A percentile compares a stretch with the other conserved stretches of the same genome.
Conservation (phyloP, 1,284 basidiomycete species). For the Marasmius sp. region DNA sequence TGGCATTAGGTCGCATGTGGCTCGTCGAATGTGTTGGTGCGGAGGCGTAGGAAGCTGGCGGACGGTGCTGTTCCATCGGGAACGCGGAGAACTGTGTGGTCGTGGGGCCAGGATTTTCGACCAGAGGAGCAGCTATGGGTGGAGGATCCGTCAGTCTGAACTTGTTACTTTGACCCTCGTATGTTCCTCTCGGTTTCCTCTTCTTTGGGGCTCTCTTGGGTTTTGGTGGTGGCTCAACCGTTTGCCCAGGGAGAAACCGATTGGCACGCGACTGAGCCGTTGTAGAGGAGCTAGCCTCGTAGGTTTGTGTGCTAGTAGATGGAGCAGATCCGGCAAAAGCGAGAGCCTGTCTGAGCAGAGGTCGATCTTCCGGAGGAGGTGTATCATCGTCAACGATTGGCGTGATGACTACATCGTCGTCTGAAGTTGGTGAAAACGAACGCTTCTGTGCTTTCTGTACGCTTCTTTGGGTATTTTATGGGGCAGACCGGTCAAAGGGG, state of each 20-base stretch:
- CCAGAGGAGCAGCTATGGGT: neutral
- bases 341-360: conserved; percentile 55
- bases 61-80: neutral
- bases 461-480: neutral
- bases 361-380: conserved; percentile 45
- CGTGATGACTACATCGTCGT: conserved; percentile 43
- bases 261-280: conserved; percentile 21
- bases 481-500: neutral
- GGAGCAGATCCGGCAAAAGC: conserved; percentile 37
- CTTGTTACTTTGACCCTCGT: conserved; percentile 14
- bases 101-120: neutral
- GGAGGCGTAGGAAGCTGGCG: neutral
- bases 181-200: conserved; percentile 15
- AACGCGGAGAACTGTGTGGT: neutral
- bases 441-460: conserved; percentile 36
- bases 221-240: conserved; percentile 18
- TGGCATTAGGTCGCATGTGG: neutral
- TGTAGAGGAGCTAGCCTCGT: conserved; percentile 36
- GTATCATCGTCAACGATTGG: conserved; percentile 39
- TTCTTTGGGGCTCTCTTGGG: conserved; percentile 26
- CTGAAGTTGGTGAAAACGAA: conserved; percentile 51
- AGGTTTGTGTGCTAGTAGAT: conserved; percentile 36
- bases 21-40: neutral
- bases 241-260: conserved; percentile 54
- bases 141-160: conserved; percentile 1